Conservation (phyloP, 179 eudicot genomes). For the Beta macrorhiza region DNA sequence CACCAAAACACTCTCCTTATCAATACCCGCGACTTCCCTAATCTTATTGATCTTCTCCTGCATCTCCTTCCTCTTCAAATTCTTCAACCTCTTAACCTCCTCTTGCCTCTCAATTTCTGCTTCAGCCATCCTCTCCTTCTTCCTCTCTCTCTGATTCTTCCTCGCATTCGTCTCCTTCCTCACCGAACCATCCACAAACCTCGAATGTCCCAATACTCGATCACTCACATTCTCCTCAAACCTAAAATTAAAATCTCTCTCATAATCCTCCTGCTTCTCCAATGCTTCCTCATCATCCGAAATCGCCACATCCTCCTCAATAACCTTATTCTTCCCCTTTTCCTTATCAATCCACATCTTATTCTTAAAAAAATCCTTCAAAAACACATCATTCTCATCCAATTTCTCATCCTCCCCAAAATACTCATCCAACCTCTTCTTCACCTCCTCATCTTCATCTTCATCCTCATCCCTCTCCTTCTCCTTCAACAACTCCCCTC, state of each 20-base stretch:
- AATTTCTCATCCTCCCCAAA: conserved; percentile 73
- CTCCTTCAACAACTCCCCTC: conserved; percentile 49
- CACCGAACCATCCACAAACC: conserved; percentile 79
- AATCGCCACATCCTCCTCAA: conserved; percentile 33
- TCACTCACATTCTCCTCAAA: conserved; percentile 76
- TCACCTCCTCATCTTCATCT: conserved; percentile 45
- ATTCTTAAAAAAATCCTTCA: conserved; percentile 69
- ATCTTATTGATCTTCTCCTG: conserved; percentile 71
- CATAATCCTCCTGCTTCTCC: conserved; percentile 80
- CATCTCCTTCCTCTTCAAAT: conserved; percentile 85
- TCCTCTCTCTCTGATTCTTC: conserved; percentile 76
- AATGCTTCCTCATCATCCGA: conserved; percentile 81
- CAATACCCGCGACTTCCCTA: conserved; percentile 67
- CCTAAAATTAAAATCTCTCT: conserved; percentile 73
- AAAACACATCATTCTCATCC: conserved; percentile 58
- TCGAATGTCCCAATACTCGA: conserved; percentile 67
- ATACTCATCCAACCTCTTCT: conserved; percentile 59
- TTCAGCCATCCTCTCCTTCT: conserved; percentile 75
- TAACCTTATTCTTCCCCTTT: conserved; percentile 24
- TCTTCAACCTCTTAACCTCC: conserved; percentile 91
- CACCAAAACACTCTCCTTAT: conserved; percentile 39
- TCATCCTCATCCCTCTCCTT: conserved; percentile 40
- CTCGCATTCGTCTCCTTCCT: conserved; percentile 84
- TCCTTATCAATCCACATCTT: conserved; percentile 70
- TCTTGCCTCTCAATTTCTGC: conserved; percentile 76